Evolutionary conservation across 2,329 filamentous ascomycete genomes (phyloP), one percentile per base, ranked within the genome.

Genomic region (Pleurostoma richardsiae): DNA sequence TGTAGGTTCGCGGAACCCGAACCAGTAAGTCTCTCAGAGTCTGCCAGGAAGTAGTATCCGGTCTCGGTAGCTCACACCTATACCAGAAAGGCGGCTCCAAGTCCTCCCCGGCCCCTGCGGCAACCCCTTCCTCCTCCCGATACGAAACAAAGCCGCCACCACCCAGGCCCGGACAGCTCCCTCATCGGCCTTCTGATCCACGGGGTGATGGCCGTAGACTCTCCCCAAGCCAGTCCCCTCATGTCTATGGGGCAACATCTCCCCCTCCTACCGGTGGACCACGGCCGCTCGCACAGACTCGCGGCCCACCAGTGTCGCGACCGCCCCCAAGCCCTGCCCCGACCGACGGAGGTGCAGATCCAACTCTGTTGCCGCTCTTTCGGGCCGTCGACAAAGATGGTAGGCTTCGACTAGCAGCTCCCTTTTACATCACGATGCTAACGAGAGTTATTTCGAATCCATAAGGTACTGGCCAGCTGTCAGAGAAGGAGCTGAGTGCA

Each of bases 381-480:
- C 80, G 88, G 50, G 90, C 90, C 1, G 92, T 96, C 10, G 95
- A 99, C 69, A 91, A 89, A 61, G 79, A 89, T 67, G 77, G 87
- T 87, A 71, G 56, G 72, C 67, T 47, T 45, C 38, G 10, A 27
- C 19, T 19, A 19, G 19, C 19, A 19, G 19, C 19, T 19, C 19
- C 19, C 19, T 19, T 19, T 19, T 19, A 19, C 19, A 19, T 19
- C 19, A 19, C 19, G 19, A 19, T 19, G 19, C 19, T 19, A 19
- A 19, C 19, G 19, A 19, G 19, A 19, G 19, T 19, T 19, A 2
- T 19, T 19, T 19, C 19, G 19, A 19, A 31, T 29, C 28, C 55
- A 30, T 65, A 64, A 80, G 85, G 83, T 47, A 90, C 80, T 44
- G 91, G 92, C 26, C 83, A 90, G 54, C 79, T 99, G 41, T 90